Evolutionary conservation across 768 basidiomycete genomes (phyloP).

Genomic region (Kwoniella sp.): DNA sequence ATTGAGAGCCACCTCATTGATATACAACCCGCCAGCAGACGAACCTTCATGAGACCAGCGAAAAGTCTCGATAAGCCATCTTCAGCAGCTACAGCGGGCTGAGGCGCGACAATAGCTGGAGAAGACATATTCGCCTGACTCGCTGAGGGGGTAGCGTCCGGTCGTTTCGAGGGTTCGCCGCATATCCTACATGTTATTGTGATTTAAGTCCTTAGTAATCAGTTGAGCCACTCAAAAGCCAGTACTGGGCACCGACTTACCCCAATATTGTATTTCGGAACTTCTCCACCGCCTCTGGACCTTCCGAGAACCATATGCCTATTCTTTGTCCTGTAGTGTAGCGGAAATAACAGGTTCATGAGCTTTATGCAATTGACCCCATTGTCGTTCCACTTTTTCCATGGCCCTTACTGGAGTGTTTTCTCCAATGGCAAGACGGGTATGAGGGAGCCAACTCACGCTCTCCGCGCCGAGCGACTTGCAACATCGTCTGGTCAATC

Average conservation of each 20-base stretch:
- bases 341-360: too few species aligned
- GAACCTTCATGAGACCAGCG: conserved; percentile 34
- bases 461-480: conserved; percentile 44
- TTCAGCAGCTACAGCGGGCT: conserved; percentile 10
- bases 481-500: conserved; percentile 35
- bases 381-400: too few species aligned
- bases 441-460: conserved; percentile 28
- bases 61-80: conserved; percentile 44
- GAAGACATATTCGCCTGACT: conserved; percentile 8
- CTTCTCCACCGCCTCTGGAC: conserved; percentile 25
- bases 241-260: too few species aligned
- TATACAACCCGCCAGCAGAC: too few species aligned
- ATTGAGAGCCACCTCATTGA: too few species aligned
- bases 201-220: too few species aligned
- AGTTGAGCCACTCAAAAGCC: too few species aligned
- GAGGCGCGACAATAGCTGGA: conserved; percentile 4
- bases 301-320: conserved; percentile 46
- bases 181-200: conserved; percentile 39
- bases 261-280: conserved; percentile 34
- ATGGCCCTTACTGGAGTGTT: too few species aligned
- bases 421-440: not conserved
- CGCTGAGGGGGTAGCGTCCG: conserved; percentile 5
- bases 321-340: conserved; percentile 26
- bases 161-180: conserved; percentile 36
- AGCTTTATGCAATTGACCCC: too few species aligned